Evolutionary conservation across 1,284 basidiomycete genomes (phyloP), one percentile per base, ranked within the genome.

Genomic region (Gymnopus androsaceus): DNA sequence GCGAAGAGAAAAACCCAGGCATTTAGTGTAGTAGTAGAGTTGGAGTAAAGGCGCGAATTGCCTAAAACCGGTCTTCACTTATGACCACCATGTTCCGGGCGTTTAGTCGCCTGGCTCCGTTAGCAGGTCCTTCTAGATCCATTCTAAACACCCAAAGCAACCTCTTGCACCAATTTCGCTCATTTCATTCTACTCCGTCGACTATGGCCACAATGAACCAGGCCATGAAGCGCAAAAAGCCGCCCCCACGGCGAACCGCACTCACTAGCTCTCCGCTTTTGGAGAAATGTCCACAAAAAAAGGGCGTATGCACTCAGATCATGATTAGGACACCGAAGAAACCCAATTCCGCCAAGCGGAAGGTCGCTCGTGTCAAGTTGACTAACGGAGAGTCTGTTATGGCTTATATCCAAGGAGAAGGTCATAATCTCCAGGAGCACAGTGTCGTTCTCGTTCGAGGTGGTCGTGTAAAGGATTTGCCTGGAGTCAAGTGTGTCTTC

Each of bases 361-460:
- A 98, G 76, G 93, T 98, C 58, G 95, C 95, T 40, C 84, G 93
- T 68, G 89, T 99, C 63, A 96, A 96, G 77, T 79, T 99, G 49
- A 84, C 88, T 31, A 96, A 90, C 31, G 97, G 97, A 50, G 90
- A 92, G 71, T 88, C 87, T 38, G 82, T 95, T 57, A 90, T 92
- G 74, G 95, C 95, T 14, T 99, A 98, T 70, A 95, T 99, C 55
- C 92, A 92, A 38, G 97, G 97, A 63, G 97, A 99, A 69, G 97
- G 97, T 1, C 96, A 99, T 72, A 98, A 98, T 70, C 73, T 99
- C 66, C 97, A 99, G 76, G 97, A 99, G 71, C 97, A 99, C 69
- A 90, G 88, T 69, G 97, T 99, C 2, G 95, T 99, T 3, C 74
- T 98, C 41, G 84, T 99, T 19, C 80, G 95, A 66, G 97, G 97